Evolutionary conservation across 768 basidiomycete genomes (phyloP).

Genomic region (Pisolithus marmoratus): DNA sequence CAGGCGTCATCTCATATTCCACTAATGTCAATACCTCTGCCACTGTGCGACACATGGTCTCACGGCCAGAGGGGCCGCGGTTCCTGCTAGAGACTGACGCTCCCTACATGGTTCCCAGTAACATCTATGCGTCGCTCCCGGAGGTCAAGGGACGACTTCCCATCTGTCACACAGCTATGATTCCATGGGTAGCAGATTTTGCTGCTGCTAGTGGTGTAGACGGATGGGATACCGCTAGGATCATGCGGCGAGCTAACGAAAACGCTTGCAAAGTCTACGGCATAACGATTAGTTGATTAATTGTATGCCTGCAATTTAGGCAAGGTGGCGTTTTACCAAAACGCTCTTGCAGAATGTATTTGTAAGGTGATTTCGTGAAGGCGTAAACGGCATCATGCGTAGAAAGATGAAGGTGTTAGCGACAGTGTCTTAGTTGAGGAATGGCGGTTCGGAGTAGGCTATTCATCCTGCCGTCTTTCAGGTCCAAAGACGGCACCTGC

Average conservation of each 20-base stretch:
- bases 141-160: constrained; percentile 55
- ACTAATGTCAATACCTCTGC: constrained; percentile 67
- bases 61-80: constrained; percentile 29
- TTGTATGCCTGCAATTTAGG: not conserved
- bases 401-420: no score
- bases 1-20: constrained; percentile 79
- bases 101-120: constrained; percentile 81
- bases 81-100: constrained; percentile 82
- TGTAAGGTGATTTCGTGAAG: no score
- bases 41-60: constrained; percentile 51
- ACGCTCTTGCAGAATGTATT: no score
- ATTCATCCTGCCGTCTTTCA: no score
- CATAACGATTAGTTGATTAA: constrained; percentile 4
- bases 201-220: constrained; percentile 44
- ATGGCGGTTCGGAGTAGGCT: no score
- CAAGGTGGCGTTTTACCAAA: not conserved
- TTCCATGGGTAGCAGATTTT: constrained; percentile 81
- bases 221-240: constrained; percentile 47
- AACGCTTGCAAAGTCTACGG: constrained; percentile 65
- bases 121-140: constrained; percentile 56
- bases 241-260: constrained; percentile 57
- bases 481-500: no score
- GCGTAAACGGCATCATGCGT: no score
- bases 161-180: constrained; percentile 72
- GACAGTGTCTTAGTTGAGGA: no score